phyloP scores from a whole-genome alignment of 805 yeast genomes.

The Wickerhamomyces rabaulensis region DNA sequence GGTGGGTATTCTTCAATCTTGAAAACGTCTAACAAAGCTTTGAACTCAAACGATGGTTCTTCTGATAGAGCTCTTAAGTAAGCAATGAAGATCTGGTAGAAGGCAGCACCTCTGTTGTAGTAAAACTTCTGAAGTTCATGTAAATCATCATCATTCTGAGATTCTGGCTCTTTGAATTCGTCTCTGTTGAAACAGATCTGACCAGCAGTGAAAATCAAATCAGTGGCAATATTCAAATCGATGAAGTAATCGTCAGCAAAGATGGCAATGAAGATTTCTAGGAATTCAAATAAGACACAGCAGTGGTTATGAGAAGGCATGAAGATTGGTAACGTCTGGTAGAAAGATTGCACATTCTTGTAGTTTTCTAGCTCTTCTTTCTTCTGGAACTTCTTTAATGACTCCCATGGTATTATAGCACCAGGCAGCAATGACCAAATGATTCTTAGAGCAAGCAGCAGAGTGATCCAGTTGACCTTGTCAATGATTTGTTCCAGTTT shows the following conservation, averaged over 20 bases:
- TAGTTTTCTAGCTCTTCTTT: slow-evolving; percentile 20
- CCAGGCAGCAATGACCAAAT: slow-evolving; percentile 30
- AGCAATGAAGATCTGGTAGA: slow-evolving; percentile 28
- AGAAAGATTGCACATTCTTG: slow-evolving; percentile 27
- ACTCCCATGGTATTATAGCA: slow-evolving; percentile 32
- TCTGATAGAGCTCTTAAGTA: slow-evolving; percentile 28
- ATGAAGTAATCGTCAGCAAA: slow-evolving; percentile 27
- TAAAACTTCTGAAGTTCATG: slow-evolving; percentile 28
- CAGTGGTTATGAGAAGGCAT: slow-evolving; percentile 31
- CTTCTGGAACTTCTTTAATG: slow-evolving; percentile 24
- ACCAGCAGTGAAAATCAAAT: slow-evolving; percentile 31
- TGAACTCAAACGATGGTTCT: slow-evolving; percentile 27
- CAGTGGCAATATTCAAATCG: slow-evolving; percentile 26
- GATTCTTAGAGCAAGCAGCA: slow-evolving; percentile 26
- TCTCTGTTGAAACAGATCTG: slow-evolving; percentile 30
- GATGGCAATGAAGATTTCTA: slow-evolving; percentile 29
- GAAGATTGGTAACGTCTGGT: slow-evolving; percentile 28
- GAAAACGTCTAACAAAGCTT: slow-evolving; percentile 27
- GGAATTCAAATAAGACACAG: slow-evolving; percentile 31
- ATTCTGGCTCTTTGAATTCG: slow-evolving; percentile 9
- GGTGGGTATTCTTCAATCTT: slow-evolving; percentile 30
- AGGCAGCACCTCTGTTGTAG: slow-evolving; percentile 28
- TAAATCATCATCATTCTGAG: slow-evolving; percentile 22
- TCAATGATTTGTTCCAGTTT: slow-evolving; percentile 23
- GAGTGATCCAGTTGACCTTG: slow-evolving; percentile 20